These are phyloP conservation scores for Candida gigantensis DNA, from an alignment of 1,139 yeast genomes.

Conservation along the genomic window DNA sequence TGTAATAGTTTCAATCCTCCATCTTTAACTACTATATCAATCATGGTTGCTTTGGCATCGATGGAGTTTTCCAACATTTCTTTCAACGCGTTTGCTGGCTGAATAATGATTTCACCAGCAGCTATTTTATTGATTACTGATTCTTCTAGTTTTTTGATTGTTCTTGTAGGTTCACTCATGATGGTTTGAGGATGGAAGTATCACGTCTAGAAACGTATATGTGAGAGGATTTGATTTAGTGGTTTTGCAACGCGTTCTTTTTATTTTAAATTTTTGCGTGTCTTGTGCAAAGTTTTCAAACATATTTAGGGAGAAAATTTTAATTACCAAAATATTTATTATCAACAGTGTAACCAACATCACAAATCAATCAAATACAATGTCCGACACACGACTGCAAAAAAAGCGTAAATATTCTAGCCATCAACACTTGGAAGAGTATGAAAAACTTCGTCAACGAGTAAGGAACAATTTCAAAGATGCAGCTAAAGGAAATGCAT, in stretches of 20 bases:
- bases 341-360: too few species aligned
- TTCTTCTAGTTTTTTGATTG: conserved; percentile 51
- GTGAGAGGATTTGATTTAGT: too few species aligned
- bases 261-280: too few species aligned
- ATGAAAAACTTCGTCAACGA: conserved; percentile 26
- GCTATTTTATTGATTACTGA: conserved; percentile 88
- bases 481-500: conserved; percentile 40
- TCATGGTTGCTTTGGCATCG: conserved; percentile 49
- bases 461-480: conserved; percentile 24
- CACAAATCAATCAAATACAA: too few species aligned
- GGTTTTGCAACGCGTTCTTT: conserved; percentile 3
- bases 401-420: conserved; percentile 11
- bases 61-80: conserved; percentile 58
- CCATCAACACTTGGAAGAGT: conserved; percentile 24
- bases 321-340: too few species aligned
- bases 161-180: conserved; percentile 5
- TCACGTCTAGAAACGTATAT: too few species aligned
- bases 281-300: background rate
- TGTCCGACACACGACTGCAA: conserved; percentile 1
- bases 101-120: conserved; percentile 94
- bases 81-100: conserved; percentile 78
- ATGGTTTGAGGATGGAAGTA: too few species aligned
- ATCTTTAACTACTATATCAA: conserved; percentile 53
- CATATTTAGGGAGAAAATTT: too few species aligned
- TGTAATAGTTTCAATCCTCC: conserved; percentile 57